Conservation (phyloP, 768 basidiomycete species). For the Russula virescens region DNA sequence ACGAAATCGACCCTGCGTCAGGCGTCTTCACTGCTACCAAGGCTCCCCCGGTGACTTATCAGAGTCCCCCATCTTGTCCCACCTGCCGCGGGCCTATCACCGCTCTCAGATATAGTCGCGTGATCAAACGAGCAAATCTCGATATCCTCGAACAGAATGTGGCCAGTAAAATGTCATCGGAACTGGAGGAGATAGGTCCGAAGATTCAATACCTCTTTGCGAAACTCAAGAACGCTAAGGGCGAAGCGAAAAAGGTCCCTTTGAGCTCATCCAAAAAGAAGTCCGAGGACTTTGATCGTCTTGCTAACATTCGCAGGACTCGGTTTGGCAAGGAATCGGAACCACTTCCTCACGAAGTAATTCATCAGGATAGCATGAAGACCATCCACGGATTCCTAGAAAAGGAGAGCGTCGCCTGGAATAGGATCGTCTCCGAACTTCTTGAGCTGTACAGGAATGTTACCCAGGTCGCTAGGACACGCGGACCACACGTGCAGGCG, state of each 20-base stretch:
- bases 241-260: constrained; percentile 22
- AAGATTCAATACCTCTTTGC: constrained; percentile 18
- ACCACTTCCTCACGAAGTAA: constrained; percentile 19
- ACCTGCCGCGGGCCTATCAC: constrained; percentile 34
- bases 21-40: constrained; percentile 25
- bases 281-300: neutral
- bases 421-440: constrained; percentile 22
- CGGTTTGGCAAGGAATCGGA: constrained; percentile 17
- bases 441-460: constrained; percentile 28
- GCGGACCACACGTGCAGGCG: constrained; percentile 32
- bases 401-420: constrained; percentile 29
- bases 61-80: constrained; percentile 33
- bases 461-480: constrained; percentile 27
- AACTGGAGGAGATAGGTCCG: constrained; percentile 20
- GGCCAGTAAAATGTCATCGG: constrained; percentile 30
- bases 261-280: too few species aligned
- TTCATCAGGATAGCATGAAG: constrained; percentile 19
- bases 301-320: neutral
- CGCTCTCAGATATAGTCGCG: constrained; percentile 34
- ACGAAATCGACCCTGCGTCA: constrained; percentile 23
- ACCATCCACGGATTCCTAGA: constrained; percentile 22
- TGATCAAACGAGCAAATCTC: constrained; percentile 34
- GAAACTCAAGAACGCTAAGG: constrained; percentile 8
- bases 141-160: constrained; percentile 37
- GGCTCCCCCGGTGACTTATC: constrained; percentile 30